Evolutionary conservation across 306 rosid genomes (phyloP).

Genomic region (Astragalus membranaceus): DNA sequence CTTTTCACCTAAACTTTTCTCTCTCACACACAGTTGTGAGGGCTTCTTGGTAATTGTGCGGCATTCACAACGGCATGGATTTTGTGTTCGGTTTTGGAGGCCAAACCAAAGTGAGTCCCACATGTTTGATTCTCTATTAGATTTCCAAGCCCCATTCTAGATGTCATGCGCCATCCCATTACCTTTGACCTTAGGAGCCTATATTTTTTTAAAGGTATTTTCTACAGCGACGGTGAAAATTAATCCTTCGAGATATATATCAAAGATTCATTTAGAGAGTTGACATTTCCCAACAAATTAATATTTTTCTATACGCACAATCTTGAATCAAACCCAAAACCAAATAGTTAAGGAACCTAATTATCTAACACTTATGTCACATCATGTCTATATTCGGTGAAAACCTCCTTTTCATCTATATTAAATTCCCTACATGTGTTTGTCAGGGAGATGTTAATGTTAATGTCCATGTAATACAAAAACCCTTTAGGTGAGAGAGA

Average conservation of each 20-base stretch:
- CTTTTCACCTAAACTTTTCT: slow-evolving; percentile 25
- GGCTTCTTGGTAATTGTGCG: slow-evolving; percentile 39
- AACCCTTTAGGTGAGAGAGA: not conserved
- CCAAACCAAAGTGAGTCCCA: slow-evolving; percentile 34
- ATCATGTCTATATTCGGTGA: slow-evolving; percentile 32
- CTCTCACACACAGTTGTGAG: not conserved
- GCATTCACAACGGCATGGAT: slow-evolving; percentile 28
- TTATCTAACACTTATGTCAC: too few relatives aligned
- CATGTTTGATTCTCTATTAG: slow-evolving; percentile 43
- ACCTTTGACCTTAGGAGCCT: slow-evolving; percentile 37
- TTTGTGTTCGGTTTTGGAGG: not conserved
- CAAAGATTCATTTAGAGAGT: too few relatives aligned
- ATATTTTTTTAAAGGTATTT: too few relatives aligned
- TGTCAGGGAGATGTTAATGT: slow-evolving; percentile 17
- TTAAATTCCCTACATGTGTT: slow-evolving; percentile 8
- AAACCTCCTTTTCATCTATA: slow-evolving; percentile 22
- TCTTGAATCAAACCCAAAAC: too few relatives aligned
- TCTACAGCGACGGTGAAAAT: too few relatives aligned
- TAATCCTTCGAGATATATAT: too few relatives aligned
- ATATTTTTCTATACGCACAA: too few relatives aligned
- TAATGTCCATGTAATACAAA: not conserved
- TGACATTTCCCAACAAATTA: too few relatives aligned
- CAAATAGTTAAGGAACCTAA: too few relatives aligned
- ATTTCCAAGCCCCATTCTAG: slow-evolving; percentile 49
- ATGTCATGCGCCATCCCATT: slow-evolving; percentile 39